Evolutionary conservation across 164 flowering plant genomes (phyloP).

Genomic region (Chloranthus sessilifolius): DNA sequence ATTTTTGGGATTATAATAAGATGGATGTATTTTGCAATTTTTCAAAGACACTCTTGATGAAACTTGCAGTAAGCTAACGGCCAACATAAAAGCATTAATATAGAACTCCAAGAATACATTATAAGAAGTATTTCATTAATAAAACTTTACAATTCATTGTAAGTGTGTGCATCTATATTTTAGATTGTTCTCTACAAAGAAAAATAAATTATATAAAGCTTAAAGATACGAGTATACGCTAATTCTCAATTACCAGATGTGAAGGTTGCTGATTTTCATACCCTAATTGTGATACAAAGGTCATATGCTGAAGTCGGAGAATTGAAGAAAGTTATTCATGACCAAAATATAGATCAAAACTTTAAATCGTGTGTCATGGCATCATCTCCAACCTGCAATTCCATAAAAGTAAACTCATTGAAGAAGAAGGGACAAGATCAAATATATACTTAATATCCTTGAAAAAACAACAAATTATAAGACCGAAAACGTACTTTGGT

Average conservation of each 20-base stretch:
- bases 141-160: neutral
- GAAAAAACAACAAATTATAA: neutral
- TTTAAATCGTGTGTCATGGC: constrained; percentile 54
- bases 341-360: constrained; percentile 61
- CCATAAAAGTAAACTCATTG: constrained; percentile 7
- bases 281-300: constrained; percentile 3
- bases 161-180: neutral
- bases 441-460: neutral
- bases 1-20: no score
- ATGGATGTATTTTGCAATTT: no score
- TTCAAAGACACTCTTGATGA: neutral
- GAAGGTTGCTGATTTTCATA: constrained; percentile 8
- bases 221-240: neutral
- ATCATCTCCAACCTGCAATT: no score
- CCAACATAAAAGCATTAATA: no score
- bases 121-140: neutral
- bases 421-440: neutral
- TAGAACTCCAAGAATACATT: neutral
- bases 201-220: neutral
- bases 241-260: constrained; percentile 24
- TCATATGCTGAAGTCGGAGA: constrained; percentile 18
- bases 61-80: neutral
- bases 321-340: constrained; percentile 20
- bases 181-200: no score
- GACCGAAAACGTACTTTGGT: constrained; percentile 39